phyloP scores from a whole-genome alignment of 306 rosid species.

The Casuarina glauca region DNA sequence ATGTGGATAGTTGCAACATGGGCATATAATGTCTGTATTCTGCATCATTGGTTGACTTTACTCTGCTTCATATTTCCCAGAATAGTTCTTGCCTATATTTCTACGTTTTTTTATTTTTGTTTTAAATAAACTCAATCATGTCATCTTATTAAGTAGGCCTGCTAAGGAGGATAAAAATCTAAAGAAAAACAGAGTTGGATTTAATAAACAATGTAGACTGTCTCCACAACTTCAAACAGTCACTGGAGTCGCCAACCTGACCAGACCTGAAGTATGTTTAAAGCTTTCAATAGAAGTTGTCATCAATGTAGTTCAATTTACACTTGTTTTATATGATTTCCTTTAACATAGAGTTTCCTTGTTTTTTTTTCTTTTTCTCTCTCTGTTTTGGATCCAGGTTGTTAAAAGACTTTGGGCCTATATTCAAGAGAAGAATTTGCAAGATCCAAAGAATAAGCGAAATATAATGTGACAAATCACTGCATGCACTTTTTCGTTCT shows the following conservation, averaged over 20 bases:
- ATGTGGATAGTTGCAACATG: no score
- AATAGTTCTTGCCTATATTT: no score
- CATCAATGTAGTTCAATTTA: not conserved
- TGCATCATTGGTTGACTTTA: no score
- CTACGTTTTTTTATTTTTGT: no score
- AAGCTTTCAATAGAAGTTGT: not conserved
- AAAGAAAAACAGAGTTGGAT: slow-evolving; percentile 3
- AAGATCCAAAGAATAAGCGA: slow-evolving; percentile 38
- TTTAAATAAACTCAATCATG: no score
- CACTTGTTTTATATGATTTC: not conserved
- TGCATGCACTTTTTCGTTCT: slow-evolving; percentile 56
- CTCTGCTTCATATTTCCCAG: no score
- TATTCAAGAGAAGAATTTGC: slow-evolving; percentile 35
- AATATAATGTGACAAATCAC: slow-evolving; percentile 34
- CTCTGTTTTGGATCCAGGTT: slow-evolving; percentile 30
- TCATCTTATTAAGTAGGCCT: no score
- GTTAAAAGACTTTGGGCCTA: slow-evolving; percentile 24
- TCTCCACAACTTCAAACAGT: slow-evolving; percentile 45
- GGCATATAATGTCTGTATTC: no score
- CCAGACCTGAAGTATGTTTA: slow-evolving; percentile 39
- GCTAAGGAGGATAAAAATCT: not conserved
- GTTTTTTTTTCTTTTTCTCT: not conserved
- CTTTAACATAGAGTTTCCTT: not conserved
- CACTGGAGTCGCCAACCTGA: slow-evolving; percentile 37
- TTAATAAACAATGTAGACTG: slow-evolving; percentile 38